These are phyloP conservation scores for Spathaspora sp. DNA, from an alignment of 1,139 yeast genomes.

Conservation along the genomic window DNA sequence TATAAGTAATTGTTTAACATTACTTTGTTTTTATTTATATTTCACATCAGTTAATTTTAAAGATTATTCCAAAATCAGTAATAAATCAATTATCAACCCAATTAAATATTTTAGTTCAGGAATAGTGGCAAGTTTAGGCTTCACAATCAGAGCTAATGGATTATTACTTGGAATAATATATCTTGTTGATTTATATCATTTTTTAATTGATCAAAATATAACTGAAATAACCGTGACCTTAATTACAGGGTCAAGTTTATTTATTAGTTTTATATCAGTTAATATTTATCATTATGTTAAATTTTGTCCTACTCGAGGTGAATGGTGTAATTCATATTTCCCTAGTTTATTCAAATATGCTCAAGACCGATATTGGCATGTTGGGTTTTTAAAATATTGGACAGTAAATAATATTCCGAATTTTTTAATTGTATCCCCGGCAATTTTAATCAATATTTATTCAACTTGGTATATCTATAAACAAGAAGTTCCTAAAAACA, in stretches of 20 bases:
- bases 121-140: conserved; percentile 53
- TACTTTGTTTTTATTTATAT: conserved; percentile 57
- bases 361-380: conserved; percentile 80
- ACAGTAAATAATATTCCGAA: conserved; percentile 78
- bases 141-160: conserved; percentile 73
- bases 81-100: conserved; percentile 16
- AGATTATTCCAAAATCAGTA: conserved; percentile 16
- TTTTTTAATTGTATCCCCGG: conserved; percentile 76
- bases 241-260: conserved; percentile 56
- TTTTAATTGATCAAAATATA: conserved; percentile 16
- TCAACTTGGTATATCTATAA: conserved; percentile 31
- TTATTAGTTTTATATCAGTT: conserved; percentile 41
- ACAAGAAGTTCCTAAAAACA: conserved; percentile 32
- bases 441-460: conserved; percentile 40
- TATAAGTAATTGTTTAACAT: conserved; percentile 61
- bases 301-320: conserved; percentile 72
- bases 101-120: conserved; percentile 54
- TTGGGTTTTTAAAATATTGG: conserved; percentile 83
- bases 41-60: conserved; percentile 33
- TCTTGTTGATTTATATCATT: conserved; percentile 51
- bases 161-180: conserved; percentile 69
- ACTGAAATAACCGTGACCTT: conserved; percentile 29
- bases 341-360: conserved; percentile 75
- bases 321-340: conserved; percentile 65
- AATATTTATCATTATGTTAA: conserved; percentile 53